These are phyloP conservation scores for Acrocalymma vagum DNA, from an alignment of 2,329 filamentous ascomycete genomes.

Conservation along the genomic window DNA sequence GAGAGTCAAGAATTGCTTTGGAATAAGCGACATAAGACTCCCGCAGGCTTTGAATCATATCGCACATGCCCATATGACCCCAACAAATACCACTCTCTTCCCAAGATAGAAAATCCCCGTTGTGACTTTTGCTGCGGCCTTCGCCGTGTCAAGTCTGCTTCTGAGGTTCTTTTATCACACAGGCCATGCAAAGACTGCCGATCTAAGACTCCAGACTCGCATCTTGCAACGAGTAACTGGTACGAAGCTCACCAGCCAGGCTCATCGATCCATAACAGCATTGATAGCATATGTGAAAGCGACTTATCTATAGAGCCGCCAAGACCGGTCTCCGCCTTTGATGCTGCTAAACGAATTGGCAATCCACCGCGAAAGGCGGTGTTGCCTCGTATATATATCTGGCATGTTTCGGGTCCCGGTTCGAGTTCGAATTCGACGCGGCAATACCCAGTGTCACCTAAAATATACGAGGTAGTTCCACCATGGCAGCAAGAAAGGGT, in stretches of 20 bases:
- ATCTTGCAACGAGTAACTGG: constrained; percentile 9
- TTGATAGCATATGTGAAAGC: constrained; percentile 2
- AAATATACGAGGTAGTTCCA: not conserved
- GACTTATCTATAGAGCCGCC: constrained; percentile 11
- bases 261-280: not conserved
- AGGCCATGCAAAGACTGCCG: constrained; percentile 23
- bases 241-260: not conserved
- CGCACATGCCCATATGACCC: constrained; percentile 26
- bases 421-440: not conserved
- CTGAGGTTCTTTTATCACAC: too few relatives aligned
- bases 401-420: too few relatives aligned
- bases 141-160: constrained; percentile 7
- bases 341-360: constrained; percentile 15
- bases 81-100: constrained; percentile 24
- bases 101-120: constrained; percentile 22
- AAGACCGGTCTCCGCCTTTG: constrained; percentile 14
- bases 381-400: too few relatives aligned
- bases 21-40: constrained; percentile 13
- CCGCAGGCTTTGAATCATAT: constrained; percentile 12
- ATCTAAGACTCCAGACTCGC: constrained; percentile 15
- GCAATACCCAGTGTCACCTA: not conserved
- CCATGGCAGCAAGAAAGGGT: constrained; percentile 2
- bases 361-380: constrained; percentile 19
- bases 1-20: not conserved
- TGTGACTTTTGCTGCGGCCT: constrained; percentile 22